Percentiles rank a stretch among this genome's conserved stretches.
These are phyloP conservation scores for Phaeosphaeria sp. DNA, from an alignment of 2,329 filamentous ascomycete species.

Conservation along the genomic window DNA sequence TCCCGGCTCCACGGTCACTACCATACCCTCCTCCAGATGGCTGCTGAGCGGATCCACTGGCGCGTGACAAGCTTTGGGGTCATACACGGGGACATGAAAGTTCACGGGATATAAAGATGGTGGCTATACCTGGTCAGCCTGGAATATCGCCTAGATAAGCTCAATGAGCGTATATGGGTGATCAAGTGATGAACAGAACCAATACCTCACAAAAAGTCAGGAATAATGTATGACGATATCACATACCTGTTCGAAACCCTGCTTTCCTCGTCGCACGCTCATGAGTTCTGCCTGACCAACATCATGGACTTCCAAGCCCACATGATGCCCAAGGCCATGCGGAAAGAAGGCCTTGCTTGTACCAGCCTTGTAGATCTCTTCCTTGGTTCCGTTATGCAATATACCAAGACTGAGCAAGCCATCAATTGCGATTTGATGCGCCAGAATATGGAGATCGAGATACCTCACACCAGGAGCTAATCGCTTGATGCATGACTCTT, in stretches of 20 bases:
- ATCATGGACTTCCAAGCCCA: constrained; percentile 93
- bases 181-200: too few species aligned
- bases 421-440: constrained; percentile 73
- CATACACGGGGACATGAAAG: constrained; percentile 42
- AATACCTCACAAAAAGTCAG: background rate
- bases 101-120: constrained; percentile 41
- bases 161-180: too few species aligned
- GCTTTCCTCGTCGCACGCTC: constrained; percentile 34
- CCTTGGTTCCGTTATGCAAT: constrained; percentile 66
- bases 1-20: constrained; percentile 63
- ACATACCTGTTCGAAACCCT: constrained; percentile 31
- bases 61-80: constrained; percentile 35
- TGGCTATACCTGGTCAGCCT: constrained; percentile 25
- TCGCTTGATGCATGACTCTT: constrained; percentile 72
- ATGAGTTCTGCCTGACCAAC: constrained; percentile 45
- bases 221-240: background rate
- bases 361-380: constrained; percentile 77
- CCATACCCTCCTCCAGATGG: constrained; percentile 60
- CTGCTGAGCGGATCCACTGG: constrained; percentile 41
- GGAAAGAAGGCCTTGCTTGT: constrained; percentile 93
- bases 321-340: constrained; percentile 87
- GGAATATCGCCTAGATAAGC: too few species aligned
- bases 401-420: constrained; percentile 77
- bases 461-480: constrained; percentile 74
- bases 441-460: constrained; percentile 74